Percentiles rank a stretch among this genome's conserved stretches.
These are phyloP conservation scores for Meyerozyma sp. DNA, from an alignment of 1,139 yeast species.

Conservation along the genomic window DNA sequence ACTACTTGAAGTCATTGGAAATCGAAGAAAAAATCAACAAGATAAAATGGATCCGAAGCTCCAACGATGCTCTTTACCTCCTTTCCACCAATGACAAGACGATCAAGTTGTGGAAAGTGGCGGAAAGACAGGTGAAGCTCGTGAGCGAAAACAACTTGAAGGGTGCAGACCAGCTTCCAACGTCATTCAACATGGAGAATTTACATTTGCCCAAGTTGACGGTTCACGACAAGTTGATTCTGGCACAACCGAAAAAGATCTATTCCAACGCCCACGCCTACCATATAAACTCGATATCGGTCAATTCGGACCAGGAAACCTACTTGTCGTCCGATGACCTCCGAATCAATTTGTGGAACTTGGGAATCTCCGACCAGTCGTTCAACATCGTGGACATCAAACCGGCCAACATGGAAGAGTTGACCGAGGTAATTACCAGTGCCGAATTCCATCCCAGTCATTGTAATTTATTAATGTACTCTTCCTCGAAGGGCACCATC, in stretches of 20 bases:
- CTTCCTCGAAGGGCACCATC: slow-evolving; percentile 94
- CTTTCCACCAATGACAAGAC: slow-evolving; percentile 96
- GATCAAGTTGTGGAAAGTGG: slow-evolving; percentile 93
- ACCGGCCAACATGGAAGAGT: slow-evolving; percentile 98
- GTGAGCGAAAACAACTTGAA: slow-evolving; percentile 83
- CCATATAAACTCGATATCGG: slow-evolving; percentile 92
- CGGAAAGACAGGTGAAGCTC: slow-evolving; percentile 85
- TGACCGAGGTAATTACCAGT: slow-evolving; percentile 96
- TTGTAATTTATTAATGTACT: slow-evolving; percentile 93
- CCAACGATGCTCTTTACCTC: slow-evolving; percentile 82
- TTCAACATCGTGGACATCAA: slow-evolving; percentile 96
- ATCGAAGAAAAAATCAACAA: slow-evolving; percentile 98
- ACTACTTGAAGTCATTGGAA: slow-evolving; percentile 89
- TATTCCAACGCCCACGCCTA: slow-evolving; percentile 97
- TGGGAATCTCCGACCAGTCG: slow-evolving; percentile 90
- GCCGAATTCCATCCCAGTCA: slow-evolving; percentile 94
- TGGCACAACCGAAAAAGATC: slow-evolving; percentile 89
- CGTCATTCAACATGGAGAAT: slow-evolving; percentile 16
- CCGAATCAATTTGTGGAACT: slow-evolving; percentile 93
- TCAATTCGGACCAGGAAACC: slow-evolving; percentile 95
- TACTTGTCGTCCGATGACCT: slow-evolving; percentile 91
- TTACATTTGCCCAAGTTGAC: slow-evolving; percentile 83
- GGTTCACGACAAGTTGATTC: slow-evolving; percentile 88
- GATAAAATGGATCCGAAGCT: slow-evolving; percentile 91
- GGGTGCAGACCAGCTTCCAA: slow-evolving; percentile 12